Percentiles rank a stretch among this genome's conserved stretches.
phyloP scores from a whole-genome alignment of 306 rosid species.

The Sophora flavescens region DNA sequence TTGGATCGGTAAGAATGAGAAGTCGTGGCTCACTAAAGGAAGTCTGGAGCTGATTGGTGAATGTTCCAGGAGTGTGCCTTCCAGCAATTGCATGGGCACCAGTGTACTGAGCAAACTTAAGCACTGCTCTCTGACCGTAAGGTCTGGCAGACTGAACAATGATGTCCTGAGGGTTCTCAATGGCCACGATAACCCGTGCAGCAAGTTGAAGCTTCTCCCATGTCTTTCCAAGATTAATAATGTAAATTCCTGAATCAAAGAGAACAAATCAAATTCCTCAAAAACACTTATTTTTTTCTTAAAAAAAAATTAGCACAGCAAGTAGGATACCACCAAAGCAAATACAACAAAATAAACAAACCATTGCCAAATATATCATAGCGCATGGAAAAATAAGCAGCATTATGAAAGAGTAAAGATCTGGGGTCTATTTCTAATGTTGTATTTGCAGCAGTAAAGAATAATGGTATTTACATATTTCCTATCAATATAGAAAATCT shows the following conservation, averaged over 20 bases:
- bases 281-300: background rate
- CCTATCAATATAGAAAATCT: no score
- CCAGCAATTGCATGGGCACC: conserved; percentile 90
- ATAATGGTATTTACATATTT: no score
- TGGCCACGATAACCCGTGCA: conserved; percentile 83
- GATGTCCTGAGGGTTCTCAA: conserved; percentile 86
- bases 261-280: background rate
- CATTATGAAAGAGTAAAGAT: no score
- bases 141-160: conserved; percentile 87
- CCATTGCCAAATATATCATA: background rate
- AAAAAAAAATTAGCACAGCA: no score
- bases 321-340: background rate
- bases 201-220: conserved; percentile 89
- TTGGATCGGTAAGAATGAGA: conserved; percentile 88
- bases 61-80: conserved; percentile 88
- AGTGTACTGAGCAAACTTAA: conserved; percentile 84
- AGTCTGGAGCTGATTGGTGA: conserved; percentile 91
- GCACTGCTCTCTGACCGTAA: conserved; percentile 86
- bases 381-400: background rate
- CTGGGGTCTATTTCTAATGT: background rate
- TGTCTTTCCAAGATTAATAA: conserved; percentile 82
- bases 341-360: background rate
- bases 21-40: conserved; percentile 92
- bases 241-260: conserved; percentile 65
- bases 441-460: background rate